Evolutionary conservation across 345 rosid species (phyloP), one percentile per base, ranked within the genome.

Genomic region (Moricandia arvensis): DNA sequence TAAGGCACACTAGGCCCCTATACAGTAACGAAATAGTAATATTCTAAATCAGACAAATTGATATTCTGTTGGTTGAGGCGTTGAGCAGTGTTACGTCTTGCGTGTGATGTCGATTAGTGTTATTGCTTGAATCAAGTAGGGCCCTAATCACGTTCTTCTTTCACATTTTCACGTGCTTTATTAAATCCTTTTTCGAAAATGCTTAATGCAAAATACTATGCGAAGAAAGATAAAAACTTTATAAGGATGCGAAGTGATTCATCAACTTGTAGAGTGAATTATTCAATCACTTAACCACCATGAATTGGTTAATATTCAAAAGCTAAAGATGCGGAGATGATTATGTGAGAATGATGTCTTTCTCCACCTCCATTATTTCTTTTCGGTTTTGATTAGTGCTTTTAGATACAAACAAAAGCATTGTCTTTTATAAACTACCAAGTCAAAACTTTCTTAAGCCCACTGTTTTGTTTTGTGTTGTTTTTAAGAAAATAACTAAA

Each of bases 81-180:
- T 38, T 35, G 53, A 69, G 69, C 17, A 54, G 64, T 16, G 54
- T 73, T 73, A n/a, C 51, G 16, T 33, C 68, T 72, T 62, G 69
- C 59, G 69, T 72, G 75, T 33, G 75, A 72, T 74, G 64, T 64
- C 71, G 66, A 74, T 55, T 58, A 41, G 51, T 67, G 61, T 75
- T 58, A 59, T 75, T 51, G 57, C 54, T 47, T 75, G 69, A 68
- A 68, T 12, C 68, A 68, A 68, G 79, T 68, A 75, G 79, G 74
- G 24, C 79, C 79, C 38, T 60, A 75, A 60, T 67, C 79, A 75
- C 74, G 79, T 75, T 75, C 79, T 24, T 68, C 73, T 35, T 53
- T 73, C 76, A 72, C 76, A 17, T 74, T 21, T 21, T 41, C 59
- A 30, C 35, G 30, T 66, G 34, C 17, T 66, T 66, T 18, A 43